Evolutionary conservation across 768 basidiomycete species (phyloP).

Genomic region (Agaricus sinodeliciosus): DNA sequence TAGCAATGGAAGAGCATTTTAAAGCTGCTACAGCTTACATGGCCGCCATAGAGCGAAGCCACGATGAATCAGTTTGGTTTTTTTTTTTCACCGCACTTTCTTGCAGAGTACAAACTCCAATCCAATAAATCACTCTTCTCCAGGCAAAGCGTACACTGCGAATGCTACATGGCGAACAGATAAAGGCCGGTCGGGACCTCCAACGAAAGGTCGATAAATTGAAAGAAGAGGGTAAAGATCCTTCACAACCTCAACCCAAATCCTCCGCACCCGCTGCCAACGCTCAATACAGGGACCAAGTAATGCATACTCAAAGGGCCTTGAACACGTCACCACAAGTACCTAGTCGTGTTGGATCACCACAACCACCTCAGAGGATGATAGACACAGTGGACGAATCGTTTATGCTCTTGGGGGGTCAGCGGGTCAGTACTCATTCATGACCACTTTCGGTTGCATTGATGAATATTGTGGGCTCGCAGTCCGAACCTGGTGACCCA

Average conservation of each 20-base stretch:
- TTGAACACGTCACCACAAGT: constrained; percentile 22
- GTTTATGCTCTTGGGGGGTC: constrained; percentile 78
- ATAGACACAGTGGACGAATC: constrained; percentile 75
- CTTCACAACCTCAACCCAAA: constrained; percentile 59
- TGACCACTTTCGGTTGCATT: neutral
- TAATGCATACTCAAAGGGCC: constrained; percentile 14
- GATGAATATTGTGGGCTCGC: neutral
- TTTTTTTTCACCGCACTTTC: neutral
- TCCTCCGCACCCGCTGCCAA: constrained; percentile 21
- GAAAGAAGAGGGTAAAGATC: constrained; percentile 72
- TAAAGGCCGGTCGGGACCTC: constrained; percentile 63
- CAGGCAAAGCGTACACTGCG: constrained; percentile 75
- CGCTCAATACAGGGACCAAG: constrained; percentile 20
- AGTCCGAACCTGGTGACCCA: constrained; percentile 80
- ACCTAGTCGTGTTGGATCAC: constrained; percentile 36
- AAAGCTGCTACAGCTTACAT: constrained; percentile 74
- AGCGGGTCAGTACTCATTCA: constrained; percentile 44
- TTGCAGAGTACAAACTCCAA: constrained; percentile 10
- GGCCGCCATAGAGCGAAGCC: constrained; percentile 66
- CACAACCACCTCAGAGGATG: constrained; percentile 29
- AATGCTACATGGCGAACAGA: constrained; percentile 71
- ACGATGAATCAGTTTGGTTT: constrained; percentile 57
- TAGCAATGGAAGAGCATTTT: constrained; percentile 66
- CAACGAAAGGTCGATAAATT: constrained; percentile 67
- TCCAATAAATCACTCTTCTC: constrained; percentile 4